phyloP scores from a whole-genome alignment of 225 moss, liverwort and hornwort species.

The Pseudisothecium myosuroides region DNA sequence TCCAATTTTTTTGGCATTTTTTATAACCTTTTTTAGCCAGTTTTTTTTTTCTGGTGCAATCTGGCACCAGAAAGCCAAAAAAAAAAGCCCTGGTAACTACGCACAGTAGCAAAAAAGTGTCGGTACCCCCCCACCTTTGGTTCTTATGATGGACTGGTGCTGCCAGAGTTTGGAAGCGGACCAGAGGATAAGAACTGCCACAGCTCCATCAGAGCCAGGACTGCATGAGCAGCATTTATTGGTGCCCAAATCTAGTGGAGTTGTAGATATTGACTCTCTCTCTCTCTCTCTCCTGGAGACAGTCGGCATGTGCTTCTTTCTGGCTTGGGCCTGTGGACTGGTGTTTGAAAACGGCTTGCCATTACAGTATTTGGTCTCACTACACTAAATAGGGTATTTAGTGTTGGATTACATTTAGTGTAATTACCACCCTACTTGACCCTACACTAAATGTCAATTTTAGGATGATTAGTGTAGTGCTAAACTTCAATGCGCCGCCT shows the following conservation, averaged over 20 bases:
- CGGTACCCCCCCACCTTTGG: fast-evolving
- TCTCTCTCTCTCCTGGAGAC: not conserved
- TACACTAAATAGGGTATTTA: too few species aligned
- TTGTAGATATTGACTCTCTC: not conserved
- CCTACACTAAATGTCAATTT: too few species aligned
- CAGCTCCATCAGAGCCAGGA: not conserved
- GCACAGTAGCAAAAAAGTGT: not conserved
- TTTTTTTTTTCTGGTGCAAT: too few species aligned
- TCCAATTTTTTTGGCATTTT: too few species aligned
- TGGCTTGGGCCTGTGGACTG: not conserved
- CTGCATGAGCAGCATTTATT: not conserved
- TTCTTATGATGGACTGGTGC: not conserved
- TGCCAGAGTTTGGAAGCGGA: not conserved
- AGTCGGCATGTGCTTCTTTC: not conserved
- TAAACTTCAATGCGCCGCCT: too few species aligned
- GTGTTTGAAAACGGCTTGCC: not conserved
- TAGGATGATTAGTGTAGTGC: too few species aligned
- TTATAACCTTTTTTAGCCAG: too few species aligned
- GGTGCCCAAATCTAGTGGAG: not conserved
- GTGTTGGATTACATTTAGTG: too few species aligned
- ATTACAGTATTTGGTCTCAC: not conserved
- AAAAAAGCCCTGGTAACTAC: not conserved
- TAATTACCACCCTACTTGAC: too few species aligned
- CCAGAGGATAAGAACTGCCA: not conserved
- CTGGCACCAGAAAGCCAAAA: too few species aligned